phyloP scores from a whole-genome alignment of 2,329 filamentous ascomycete genomes.

The Colletotrichum sp. region DNA sequence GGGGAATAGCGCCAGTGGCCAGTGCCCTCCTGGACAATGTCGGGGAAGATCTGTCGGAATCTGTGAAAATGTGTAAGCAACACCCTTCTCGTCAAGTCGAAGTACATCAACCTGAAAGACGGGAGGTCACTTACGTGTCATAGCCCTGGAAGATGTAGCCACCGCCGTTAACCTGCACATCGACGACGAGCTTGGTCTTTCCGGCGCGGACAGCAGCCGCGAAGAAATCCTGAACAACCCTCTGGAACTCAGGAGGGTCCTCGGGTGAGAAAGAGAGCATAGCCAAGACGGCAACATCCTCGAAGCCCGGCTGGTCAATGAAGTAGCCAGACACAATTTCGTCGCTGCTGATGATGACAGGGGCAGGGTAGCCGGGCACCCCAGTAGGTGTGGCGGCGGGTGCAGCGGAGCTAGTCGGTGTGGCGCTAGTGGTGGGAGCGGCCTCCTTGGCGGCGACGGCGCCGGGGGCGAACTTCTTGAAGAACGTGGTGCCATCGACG shows the following conservation, averaged over 20 bases:
- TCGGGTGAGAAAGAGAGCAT: constrained; percentile 28
- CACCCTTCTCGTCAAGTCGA: neutral
- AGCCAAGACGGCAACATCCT: constrained; percentile 35
- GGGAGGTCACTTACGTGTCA: constrained; percentile 36
- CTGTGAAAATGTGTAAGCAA: constrained; percentile 28
- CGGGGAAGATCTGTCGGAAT: constrained; percentile 56
- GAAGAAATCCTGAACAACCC: constrained; percentile 37
- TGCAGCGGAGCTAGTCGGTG: neutral
- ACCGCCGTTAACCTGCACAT: constrained; percentile 62
- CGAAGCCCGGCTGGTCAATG: constrained; percentile 34
- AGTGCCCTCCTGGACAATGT: constrained; percentile 42
- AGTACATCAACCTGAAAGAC: neutral
- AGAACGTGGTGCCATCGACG: constrained; percentile 35
- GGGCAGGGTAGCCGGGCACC: constrained; percentile 29
- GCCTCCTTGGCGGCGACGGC: neutral
- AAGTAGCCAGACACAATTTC: constrained; percentile 35
- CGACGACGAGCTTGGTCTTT: constrained; percentile 67
- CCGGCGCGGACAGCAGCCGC: constrained; percentile 42
- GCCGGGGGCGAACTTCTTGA: constrained; percentile 31
- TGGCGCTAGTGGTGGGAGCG: neutral
- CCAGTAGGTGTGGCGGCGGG: neutral
- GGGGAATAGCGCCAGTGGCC: constrained; percentile 42
- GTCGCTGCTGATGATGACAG: constrained; percentile 29
- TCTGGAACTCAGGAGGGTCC: constrained; percentile 37
- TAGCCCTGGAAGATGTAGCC: constrained; percentile 62